phyloP scores from a whole-genome alignment of 441 rosid genomes.

The Croton setiger region DNA sequence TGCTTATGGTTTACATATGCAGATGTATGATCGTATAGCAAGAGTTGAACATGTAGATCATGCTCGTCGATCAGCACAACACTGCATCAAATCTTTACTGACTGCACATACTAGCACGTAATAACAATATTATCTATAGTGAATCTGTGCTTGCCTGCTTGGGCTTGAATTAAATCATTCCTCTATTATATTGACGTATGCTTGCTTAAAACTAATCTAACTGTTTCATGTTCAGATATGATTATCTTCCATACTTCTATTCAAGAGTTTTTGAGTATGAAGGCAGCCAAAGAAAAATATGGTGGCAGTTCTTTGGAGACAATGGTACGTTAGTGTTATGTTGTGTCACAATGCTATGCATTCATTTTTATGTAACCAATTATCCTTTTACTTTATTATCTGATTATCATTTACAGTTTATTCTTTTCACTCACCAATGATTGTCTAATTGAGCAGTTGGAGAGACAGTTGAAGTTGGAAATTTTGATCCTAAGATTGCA shows the following conservation, averaged over 20 bases:
- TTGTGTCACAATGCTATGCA: not conserved
- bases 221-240: slow-evolving; percentile 53
- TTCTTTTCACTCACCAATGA: slow-evolving; percentile 12
- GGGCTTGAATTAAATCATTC: not conserved
- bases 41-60: slow-evolving; percentile 96
- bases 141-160: not conserved
- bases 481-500: slow-evolving; percentile 86
- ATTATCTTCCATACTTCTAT: slow-evolving; percentile 88
- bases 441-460: slow-evolving; percentile 55
- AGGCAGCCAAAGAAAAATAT: slow-evolving; percentile 85
- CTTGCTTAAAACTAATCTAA: not conserved
- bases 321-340: slow-evolving; percentile 44
- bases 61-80: slow-evolving; percentile 87
- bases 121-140: slow-evolving; percentile 14
- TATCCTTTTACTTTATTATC: not conserved
- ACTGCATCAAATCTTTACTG: slow-evolving; percentile 69
- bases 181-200: slow-evolving; percentile 18
- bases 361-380: not conserved
- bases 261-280: slow-evolving; percentile 89
- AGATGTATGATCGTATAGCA: slow-evolving; percentile 78
- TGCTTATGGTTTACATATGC: slow-evolving; percentile 22
- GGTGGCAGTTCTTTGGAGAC: slow-evolving; percentile 98
- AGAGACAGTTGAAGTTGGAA: slow-evolving; percentile 75
- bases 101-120: slow-evolving; percentile 70
- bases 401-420: not conserved